A percentile compares a stretch with the other conserved stretches of the same genome.
Conservation (phyloP, 2,329 filamentous ascomycete genomes). For the Hypoxylon sp. region DNA sequence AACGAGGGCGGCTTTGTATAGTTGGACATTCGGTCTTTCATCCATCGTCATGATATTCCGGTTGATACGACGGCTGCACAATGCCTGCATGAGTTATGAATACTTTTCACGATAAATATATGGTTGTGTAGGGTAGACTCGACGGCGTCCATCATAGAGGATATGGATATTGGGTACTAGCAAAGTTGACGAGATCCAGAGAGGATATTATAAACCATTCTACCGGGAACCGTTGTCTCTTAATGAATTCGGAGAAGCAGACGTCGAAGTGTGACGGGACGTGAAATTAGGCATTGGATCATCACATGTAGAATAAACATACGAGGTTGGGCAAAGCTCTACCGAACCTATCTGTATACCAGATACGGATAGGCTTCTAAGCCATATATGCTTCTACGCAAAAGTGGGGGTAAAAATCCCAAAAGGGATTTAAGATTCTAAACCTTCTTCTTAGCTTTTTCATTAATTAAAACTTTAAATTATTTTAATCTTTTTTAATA, state of each 20-base stretch:
- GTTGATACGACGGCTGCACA: neutral
- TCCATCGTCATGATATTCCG: neutral
- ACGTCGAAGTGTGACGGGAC: neutral
- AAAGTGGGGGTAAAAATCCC: no score
- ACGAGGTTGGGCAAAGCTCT: slow-evolving; percentile 16
- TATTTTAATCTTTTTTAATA: no score
- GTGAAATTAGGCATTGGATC: slow-evolving; percentile 9
- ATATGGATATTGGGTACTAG: slow-evolving; percentile 5
- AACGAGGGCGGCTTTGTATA: neutral
- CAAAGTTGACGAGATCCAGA: slow-evolving; percentile 3
- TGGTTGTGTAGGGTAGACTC: slow-evolving; percentile 12
- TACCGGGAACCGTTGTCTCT: neutral
- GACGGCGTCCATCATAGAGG: slow-evolving; percentile 23
- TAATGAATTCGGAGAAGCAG: neutral
- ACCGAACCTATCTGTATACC: neutral
- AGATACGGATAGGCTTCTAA: no score
- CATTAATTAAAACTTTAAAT: no score
- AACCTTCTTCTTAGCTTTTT: no score
- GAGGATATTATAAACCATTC: neutral
- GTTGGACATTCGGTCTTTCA: neutral
- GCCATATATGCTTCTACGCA: no score
- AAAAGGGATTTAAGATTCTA: no score
- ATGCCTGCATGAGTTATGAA: neutral
- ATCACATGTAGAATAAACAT: slow-evolving; percentile 16
- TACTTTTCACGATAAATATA: neutral